phyloP scores from a whole-genome alignment of 805 yeast species.

The Yamadazyma tumulicola region DNA sequence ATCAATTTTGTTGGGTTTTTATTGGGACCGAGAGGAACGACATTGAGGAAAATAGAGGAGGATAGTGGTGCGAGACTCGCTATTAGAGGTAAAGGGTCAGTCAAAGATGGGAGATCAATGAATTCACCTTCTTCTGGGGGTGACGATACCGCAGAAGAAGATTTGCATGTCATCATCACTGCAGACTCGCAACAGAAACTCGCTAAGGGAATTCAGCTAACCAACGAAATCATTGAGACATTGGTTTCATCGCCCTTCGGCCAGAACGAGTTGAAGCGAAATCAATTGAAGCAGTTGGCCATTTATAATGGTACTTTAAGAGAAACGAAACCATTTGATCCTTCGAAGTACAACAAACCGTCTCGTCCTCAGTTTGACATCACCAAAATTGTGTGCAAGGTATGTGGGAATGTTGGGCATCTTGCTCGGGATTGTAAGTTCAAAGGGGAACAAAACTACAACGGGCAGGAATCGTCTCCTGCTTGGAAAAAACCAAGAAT shows the following conservation, averaged over 20 bases:
- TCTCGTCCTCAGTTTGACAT: slow-evolving; percentile 38
- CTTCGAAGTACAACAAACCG: slow-evolving; percentile 17
- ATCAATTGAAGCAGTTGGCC: slow-evolving; percentile 89
- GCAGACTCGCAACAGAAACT: slow-evolving; percentile 79
- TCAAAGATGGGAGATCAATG: slow-evolving; percentile 77
- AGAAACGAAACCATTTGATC: slow-evolving; percentile 61
- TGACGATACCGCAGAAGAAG: slow-evolving; percentile 47
- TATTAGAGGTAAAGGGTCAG: slow-evolving; percentile 93
- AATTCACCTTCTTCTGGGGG: slow-evolving; percentile 34
- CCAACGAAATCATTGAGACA: slow-evolving; percentile 72
- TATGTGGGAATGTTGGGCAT: slow-evolving; percentile 84
- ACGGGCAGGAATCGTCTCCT: slow-evolving; percentile 10
- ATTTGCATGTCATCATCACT: slow-evolving; percentile 81
- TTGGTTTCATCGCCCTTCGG: slow-evolving; percentile 91
- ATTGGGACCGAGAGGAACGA: slow-evolving; percentile 94
- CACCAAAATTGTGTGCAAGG: slow-evolving; percentile 60
- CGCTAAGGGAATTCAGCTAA: slow-evolving; percentile 66
- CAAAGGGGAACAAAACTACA: slow-evolving; percentile 25
- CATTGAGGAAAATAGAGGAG: slow-evolving; percentile 73
- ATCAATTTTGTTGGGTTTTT: slow-evolving; percentile 89
- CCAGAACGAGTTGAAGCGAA: slow-evolving; percentile 85
- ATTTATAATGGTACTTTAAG: slow-evolving; percentile 91
- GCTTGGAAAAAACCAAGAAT: slow-evolving; percentile 26
- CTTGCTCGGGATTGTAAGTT: slow-evolving; percentile 80
- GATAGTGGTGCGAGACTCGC: slow-evolving; percentile 88